Conservation (phyloP, 768 basidiomycete genomes). For the Phlebiopsis gigantea region DNA sequence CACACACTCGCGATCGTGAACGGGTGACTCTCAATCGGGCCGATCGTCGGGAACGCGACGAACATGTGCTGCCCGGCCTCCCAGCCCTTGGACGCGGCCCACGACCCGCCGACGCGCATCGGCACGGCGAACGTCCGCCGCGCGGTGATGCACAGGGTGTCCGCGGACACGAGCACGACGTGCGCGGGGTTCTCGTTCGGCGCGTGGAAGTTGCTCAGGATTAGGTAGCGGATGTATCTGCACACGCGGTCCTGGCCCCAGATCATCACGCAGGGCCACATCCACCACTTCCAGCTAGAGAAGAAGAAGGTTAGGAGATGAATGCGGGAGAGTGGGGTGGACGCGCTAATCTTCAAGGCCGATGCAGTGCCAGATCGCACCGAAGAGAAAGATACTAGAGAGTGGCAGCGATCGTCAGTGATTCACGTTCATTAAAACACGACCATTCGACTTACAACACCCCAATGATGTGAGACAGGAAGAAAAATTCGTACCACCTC, state of each 20-base stretch:
- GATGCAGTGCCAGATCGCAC: slow-evolving; percentile 32
- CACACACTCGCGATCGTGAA: slow-evolving; percentile 44
- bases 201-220: slow-evolving; percentile 32
- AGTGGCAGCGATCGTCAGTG: slow-evolving; percentile 1
- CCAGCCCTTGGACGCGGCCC: slow-evolving; percentile 30
- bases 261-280: slow-evolving; percentile 42
- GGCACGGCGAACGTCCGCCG: slow-evolving; percentile 28
- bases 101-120: not conserved
- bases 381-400: slow-evolving; percentile 38
- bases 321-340: not conserved
- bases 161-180: slow-evolving; percentile 35
- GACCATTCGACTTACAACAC: slow-evolving; percentile 18
- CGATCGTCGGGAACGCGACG: slow-evolving; percentile 39
- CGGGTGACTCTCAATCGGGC: slow-evolving; percentile 45
- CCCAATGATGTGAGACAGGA: slow-evolving; percentile 20
- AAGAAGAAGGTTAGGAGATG: not conserved
- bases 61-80: slow-evolving; percentile 46
- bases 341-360: slow-evolving; percentile 4
- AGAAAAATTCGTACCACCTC: slow-evolving; percentile 38
- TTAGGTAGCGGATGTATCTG: slow-evolving; percentile 34
- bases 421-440: not conserved
- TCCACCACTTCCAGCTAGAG: slow-evolving; percentile 30
- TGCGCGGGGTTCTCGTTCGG: slow-evolving; percentile 29
- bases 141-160: slow-evolving; percentile 39
- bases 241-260: slow-evolving; percentile 43